A percentile compares a stretch with the other conserved stretches of the same genome.
Conservation (phyloP, 129 eudicot genomes). For the Chrysanthemum lavandulifolium region DNA sequence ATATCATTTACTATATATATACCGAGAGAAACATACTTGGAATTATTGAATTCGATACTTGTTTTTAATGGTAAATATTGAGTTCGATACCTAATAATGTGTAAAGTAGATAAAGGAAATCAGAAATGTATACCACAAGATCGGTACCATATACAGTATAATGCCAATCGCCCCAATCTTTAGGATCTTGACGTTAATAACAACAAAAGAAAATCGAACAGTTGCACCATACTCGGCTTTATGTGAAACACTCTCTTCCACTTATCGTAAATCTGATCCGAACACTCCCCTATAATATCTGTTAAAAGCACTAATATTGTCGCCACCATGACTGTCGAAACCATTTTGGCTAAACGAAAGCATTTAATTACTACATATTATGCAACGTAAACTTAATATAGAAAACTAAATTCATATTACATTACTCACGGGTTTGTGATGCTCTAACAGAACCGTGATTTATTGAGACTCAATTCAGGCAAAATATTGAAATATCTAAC, state of each 20-base stretch:
- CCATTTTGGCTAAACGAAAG: slow-evolving; percentile 32
- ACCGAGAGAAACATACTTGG: no score
- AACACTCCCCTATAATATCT: slow-evolving; percentile 36
- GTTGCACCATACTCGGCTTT: slow-evolving; percentile 65
- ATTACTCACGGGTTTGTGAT: slow-evolving; percentile 9
- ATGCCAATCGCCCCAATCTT: slow-evolving; percentile 68
- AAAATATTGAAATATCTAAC: neutral
- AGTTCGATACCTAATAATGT: neutral
- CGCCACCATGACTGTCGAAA: slow-evolving; percentile 17
- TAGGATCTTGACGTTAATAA: slow-evolving; percentile 65
- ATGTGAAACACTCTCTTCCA: slow-evolving; percentile 70
- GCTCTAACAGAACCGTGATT: slow-evolving; percentile 10
- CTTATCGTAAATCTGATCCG: slow-evolving; percentile 74
- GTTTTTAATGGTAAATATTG: neutral
- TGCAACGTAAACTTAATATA: neutral
- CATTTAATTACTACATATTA: no score
- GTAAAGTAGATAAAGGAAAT: neutral
- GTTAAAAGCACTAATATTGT: slow-evolving; percentile 27
- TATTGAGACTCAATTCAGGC: neutral
- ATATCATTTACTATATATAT: no score
- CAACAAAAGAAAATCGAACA: slow-evolving; percentile 72
- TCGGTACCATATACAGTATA: slow-evolving; percentile 59
- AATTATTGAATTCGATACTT: no score
- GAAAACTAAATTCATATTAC: neutral
- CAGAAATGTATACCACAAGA: slow-evolving; percentile 56